Evolutionary conservation across 2,329 filamentous ascomycete genomes (phyloP), one percentile per base, ranked within the genome.

Genomic region (Neofusicoccum parvum): DNA sequence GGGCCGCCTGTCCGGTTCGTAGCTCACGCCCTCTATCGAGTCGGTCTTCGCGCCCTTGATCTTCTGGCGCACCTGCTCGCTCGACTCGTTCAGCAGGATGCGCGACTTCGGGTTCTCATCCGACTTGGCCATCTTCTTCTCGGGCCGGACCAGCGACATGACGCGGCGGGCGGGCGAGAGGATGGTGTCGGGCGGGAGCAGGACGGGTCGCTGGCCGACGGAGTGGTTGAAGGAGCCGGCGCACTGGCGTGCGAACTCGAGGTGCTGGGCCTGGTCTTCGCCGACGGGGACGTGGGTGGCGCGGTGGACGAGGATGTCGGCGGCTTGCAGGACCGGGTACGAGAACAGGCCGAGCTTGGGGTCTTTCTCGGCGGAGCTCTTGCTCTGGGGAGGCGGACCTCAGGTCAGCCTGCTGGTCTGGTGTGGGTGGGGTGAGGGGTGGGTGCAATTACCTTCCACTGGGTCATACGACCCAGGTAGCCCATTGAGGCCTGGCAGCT

Each of bases 381-480:
- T 96, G 77, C 87, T 92, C 90, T 92, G 68, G 48, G 46, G 23
- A 15, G 3, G 34, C 3, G 9, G 37, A 32, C 27, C 5, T 32
- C 27, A 7, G 27, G 27, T 7, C 6, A 5, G 27, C 6, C 14
- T 39, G 37, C 14, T 11, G 37, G 37, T 15, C 3, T 39, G 36
- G 49, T 2, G 36, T 46, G 11, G 11, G 41, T 12, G 53, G n/a
- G 7, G 32, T n/a, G 11, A 2, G 2, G 20, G n/a, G 14, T 4
- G 36, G 36, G 59, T n/a, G 45, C 74, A 69, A 11, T 12, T 74
- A 92, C 92, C 88, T 99, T 99, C 94, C 95, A 99, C 78, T 98
- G 95, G 34, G 95, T 98, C 95, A 99, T 99, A n/a, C 95, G 86
- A 10, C 90, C 90, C n/a, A 99, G 82, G 79, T 97, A 96, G 45